These are phyloP conservation scores for Aspergillus unguis DNA, from an alignment of 2,329 filamentous ascomycete species.

Conservation along the genomic window DNA sequence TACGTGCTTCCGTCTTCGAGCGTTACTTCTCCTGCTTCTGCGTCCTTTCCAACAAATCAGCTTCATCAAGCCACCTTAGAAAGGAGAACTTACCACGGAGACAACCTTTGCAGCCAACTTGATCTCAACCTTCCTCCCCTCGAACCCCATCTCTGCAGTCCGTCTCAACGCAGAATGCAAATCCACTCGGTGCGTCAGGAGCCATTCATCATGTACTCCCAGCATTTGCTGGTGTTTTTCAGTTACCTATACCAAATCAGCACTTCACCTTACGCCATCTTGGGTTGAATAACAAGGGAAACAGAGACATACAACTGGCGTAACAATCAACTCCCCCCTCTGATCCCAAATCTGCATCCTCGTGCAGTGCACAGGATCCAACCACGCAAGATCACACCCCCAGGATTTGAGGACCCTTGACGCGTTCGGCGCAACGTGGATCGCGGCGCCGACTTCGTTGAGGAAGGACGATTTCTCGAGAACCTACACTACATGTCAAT, in stretches of 20 bases:
- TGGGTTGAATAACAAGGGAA: too few species aligned
- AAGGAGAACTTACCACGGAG: background rate
- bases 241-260: slow-evolving; percentile 9
- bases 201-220: slow-evolving; percentile 15
- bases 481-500: slow-evolving; percentile 8
- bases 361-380: slow-evolving; percentile 16
- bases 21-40: slow-evolving; percentile 24
- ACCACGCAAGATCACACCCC: slow-evolving; percentile 24
- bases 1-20: slow-evolving; percentile 29
- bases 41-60: slow-evolving; percentile 12
- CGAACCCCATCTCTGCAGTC: slow-evolving; percentile 24
- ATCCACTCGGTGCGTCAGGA: slow-evolving; percentile 37
- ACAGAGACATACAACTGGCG: background rate
- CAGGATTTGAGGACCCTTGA: slow-evolving; percentile 26
- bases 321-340: background rate
- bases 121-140: slow-evolving; percentile 21
- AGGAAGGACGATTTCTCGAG: slow-evolving; percentile 30
- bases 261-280: too few species aligned
- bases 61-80: background rate
- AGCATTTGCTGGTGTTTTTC: slow-evolving; percentile 7
- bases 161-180: slow-evolving; percentile 34
- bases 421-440: slow-evolving; percentile 33
- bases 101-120: slow-evolving; percentile 4
- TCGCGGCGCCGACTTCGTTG: slow-evolving; percentile 34
- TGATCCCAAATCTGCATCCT: slow-evolving; percentile 13